Conservation (phyloP, 2,329 filamentous ascomycete species). For the Neospermospora avenae region DNA sequence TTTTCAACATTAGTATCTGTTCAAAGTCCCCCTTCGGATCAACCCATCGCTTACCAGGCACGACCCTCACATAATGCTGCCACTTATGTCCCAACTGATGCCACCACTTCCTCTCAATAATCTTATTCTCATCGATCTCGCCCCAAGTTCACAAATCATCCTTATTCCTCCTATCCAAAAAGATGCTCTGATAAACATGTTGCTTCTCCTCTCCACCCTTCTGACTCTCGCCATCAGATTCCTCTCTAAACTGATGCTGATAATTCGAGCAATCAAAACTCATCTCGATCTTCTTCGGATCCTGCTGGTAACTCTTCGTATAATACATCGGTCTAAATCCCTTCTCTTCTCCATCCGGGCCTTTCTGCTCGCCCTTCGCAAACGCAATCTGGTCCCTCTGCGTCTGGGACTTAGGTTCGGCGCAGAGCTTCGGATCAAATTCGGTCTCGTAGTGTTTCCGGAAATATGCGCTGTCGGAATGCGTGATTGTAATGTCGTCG, state of each 20-base stretch:
- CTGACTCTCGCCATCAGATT: slow-evolving; percentile 29
- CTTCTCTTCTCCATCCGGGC: slow-evolving; percentile 50
- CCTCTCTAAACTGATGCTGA: slow-evolving; percentile 63
- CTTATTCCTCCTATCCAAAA: slow-evolving; percentile 54
- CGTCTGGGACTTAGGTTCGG: slow-evolving; percentile 42
- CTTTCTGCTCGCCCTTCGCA: slow-evolving; percentile 44
- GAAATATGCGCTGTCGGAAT: slow-evolving; percentile 64
- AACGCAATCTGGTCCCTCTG: slow-evolving; percentile 41
- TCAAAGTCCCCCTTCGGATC: not conserved
- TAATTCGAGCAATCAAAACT: slow-evolving; percentile 75
- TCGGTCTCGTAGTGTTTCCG: slow-evolving; percentile 64
- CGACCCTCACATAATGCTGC: slow-evolving; percentile 61
- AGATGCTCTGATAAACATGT: slow-evolving; percentile 70
- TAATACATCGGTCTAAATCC: slow-evolving; percentile 63
- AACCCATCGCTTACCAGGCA: slow-evolving; percentile 43
- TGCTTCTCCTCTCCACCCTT: slow-evolving; percentile 42
- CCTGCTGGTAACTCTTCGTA: slow-evolving; percentile 55
- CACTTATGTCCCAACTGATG: slow-evolving; percentile 58
- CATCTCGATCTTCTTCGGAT: slow-evolving; percentile 61
- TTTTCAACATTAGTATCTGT: not conserved
- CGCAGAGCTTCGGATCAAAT: slow-evolving; percentile 50
- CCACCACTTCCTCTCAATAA: slow-evolving; percentile 65
- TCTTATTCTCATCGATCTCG: slow-evolving; percentile 56
- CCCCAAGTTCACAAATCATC: slow-evolving; percentile 55
- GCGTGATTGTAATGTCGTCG: slow-evolving; percentile 69